Evolutionary conservation across 1,139 yeast genomes (phyloP), one percentile per base, ranked within the genome.

Genomic region (Yamadazyma jaroonii): DNA sequence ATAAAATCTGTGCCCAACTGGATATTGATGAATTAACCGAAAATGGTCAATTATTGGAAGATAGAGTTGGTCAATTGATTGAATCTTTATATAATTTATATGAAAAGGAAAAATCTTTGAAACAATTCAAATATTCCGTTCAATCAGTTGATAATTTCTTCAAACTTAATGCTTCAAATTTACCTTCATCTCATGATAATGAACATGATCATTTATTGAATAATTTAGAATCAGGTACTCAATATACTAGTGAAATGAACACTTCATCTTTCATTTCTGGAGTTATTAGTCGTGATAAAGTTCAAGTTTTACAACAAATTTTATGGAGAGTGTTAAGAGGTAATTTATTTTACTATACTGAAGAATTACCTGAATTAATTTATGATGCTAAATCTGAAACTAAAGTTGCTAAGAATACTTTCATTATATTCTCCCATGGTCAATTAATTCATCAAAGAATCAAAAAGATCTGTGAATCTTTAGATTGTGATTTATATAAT

Each of bases 311-410:
- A 49, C 95, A 89, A 57, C 86, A 88, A 51, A 88, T 94, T 38
- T 71, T 94, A 47, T 92, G 97, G 97, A 78, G 98, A 63, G 81
- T 82, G 2, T 72, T 92, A 50, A 81, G 97, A 61, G 97, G 98
- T 57, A 90, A 90, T 59, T 67, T 92, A 53, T 85, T 74, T 58
- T 81, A 88, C 61, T 80, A 79, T 49, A 79, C 81, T 47, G 76
- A 79, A 41, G 89, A 84, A 46, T 72, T 89, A 44, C 65, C 72
- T 3, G 84, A 81, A 49, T 48, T 49, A 34, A 50, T 69, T 12
- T 71, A 59, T 43, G 74, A 69, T 44, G 56, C 64, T 17, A 63
- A 67, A 45, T 40, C 64, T 15, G 59, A 60, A 36, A 36, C 54
- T 7, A 51, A 54, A 37, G 64, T 63, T 25, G 62, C 56, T 32